A percentile compares a stretch with the other conserved stretches of the same genome.
These are phyloP conservation scores for Lichtheimia corymbifera DNA, from an alignment of 371 early-diverging fungal genomes.

Conservation along the genomic window DNA sequence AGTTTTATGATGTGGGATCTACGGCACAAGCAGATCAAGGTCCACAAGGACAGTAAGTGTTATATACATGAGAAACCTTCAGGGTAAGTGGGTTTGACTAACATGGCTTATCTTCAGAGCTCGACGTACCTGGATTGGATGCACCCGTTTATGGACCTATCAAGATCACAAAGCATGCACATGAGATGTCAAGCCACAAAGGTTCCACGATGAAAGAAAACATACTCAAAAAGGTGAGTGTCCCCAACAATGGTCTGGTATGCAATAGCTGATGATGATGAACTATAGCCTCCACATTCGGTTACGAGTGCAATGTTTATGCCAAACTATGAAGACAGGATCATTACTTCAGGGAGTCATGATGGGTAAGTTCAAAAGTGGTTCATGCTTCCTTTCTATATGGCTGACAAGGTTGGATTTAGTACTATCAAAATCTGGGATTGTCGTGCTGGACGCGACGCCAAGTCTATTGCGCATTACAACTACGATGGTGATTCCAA, in stretches of 20 bases:
- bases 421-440: slow-evolving; percentile 54
- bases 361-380: slow-evolving; percentile 52
- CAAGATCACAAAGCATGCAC: slow-evolving; percentile 20
- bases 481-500: slow-evolving; percentile 23
- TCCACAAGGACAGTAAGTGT: neutral
- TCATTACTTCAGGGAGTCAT: slow-evolving; percentile 59
- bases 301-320: slow-evolving; percentile 62
- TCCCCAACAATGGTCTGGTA: neutral
- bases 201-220: no score
- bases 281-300: slow-evolving; percentile 27
- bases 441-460: slow-evolving; percentile 29
- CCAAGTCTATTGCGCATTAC: slow-evolving; percentile 10
- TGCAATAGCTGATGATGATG: neutral
- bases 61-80: neutral
- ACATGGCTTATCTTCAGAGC: slow-evolving; percentile 2
- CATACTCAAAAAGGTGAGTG: neutral
- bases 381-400: neutral
- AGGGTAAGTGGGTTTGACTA: neutral
- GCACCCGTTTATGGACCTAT: slow-evolving; percentile 28
- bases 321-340: slow-evolving; percentile 26
- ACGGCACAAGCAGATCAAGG: slow-evolving; percentile 23
- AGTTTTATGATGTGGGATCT: slow-evolving; percentile 67
- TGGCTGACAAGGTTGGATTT: neutral
- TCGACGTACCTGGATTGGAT: neutral
- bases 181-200: slow-evolving; percentile 6